phyloP scores from a whole-genome alignment of 176 grass and related monocot genomes.

The Oryza australiensis region DNA sequence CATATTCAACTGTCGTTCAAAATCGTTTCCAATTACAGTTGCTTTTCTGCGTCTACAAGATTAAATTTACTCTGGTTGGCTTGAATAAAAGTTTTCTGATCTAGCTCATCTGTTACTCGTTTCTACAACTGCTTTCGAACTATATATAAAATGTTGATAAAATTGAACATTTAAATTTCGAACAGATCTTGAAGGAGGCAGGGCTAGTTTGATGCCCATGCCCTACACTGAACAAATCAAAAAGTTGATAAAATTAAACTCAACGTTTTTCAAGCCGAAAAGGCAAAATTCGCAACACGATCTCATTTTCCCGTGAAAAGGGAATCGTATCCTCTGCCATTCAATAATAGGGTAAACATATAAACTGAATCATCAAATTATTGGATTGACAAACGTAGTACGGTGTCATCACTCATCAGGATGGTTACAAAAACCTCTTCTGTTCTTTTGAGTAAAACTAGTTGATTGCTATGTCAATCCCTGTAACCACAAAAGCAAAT shows the following conservation, averaged over 20 bases:
- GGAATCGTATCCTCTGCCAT: too few relatives aligned
- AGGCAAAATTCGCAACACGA: not conserved
- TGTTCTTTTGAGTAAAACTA: slow-evolving; percentile 25
- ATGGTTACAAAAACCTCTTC: slow-evolving; percentile 13
- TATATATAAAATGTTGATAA: not conserved
- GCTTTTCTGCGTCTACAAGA: not conserved
- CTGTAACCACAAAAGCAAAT: slow-evolving; percentile 18
- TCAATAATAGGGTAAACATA: not conserved
- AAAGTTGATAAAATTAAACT: too few relatives aligned
- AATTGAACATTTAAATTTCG: not conserved
- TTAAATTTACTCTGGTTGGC: not conserved
- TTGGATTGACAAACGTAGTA: slow-evolving; percentile 5
- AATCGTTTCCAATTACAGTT: not conserved
- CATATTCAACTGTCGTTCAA: not conserved
- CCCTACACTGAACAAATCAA: too few relatives aligned
- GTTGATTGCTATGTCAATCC: slow-evolving; percentile 2
- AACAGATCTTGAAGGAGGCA: not conserved
- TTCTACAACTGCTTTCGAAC: not conserved
- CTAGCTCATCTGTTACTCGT: not conserved
- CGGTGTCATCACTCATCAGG: not conserved
- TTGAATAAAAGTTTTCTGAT: not conserved
- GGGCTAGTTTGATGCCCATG: not conserved
- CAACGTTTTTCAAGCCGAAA: not conserved
- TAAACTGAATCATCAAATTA: slow-evolving; percentile 7
- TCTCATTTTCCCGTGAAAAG: too few relatives aligned